These are phyloP conservation scores for Pleurozium schreberi DNA, from an alignment of 225 moss, liverwort and hornwort species.

Conservation along the genomic window DNA sequence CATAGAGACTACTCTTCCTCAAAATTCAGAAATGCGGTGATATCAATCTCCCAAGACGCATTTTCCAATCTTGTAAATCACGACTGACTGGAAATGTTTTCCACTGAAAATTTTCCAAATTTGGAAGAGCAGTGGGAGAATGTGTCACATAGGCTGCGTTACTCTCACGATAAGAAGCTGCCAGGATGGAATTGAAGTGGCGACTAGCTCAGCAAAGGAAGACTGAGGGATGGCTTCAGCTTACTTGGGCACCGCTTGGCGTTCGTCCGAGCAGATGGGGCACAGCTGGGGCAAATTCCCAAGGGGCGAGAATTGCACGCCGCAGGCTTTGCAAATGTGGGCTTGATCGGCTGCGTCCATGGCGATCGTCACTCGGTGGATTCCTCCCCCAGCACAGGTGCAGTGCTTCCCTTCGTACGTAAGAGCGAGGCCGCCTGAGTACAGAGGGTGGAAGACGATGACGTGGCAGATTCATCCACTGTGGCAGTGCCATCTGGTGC, in stretches of 20 bases:
- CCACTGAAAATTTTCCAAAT: neutral
- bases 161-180: neutral
- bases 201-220: neutral
- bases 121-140: too few species aligned
- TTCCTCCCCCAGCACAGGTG: too few species aligned
- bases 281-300: slow-evolving; percentile 29
- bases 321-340: slow-evolving; percentile 65
- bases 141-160: neutral
- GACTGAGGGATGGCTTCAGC: neutral
- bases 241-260: slow-evolving; percentile 68
- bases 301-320: slow-evolving; percentile 50
- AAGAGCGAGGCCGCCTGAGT: too few species aligned
- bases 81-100: too few species aligned
- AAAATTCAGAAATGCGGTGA: neutral
- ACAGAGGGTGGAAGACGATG: neutral
- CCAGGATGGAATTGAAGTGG: neutral
- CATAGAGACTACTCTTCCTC: neutral
- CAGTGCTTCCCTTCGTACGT: neutral
- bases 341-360: slow-evolving; percentile 41
- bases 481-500: neutral
- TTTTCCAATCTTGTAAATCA: neutral
- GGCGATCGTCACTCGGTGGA: neutral
- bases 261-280: slow-evolving; percentile 65
- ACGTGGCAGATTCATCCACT: neutral
- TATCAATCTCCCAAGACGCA: neutral